Percentiles rank a stretch among this genome's conserved stretches.
These are phyloP conservation scores for Cryptosporidium canis DNA, from an alignment of 169 alveolate species.

Conservation along the genomic window DNA sequence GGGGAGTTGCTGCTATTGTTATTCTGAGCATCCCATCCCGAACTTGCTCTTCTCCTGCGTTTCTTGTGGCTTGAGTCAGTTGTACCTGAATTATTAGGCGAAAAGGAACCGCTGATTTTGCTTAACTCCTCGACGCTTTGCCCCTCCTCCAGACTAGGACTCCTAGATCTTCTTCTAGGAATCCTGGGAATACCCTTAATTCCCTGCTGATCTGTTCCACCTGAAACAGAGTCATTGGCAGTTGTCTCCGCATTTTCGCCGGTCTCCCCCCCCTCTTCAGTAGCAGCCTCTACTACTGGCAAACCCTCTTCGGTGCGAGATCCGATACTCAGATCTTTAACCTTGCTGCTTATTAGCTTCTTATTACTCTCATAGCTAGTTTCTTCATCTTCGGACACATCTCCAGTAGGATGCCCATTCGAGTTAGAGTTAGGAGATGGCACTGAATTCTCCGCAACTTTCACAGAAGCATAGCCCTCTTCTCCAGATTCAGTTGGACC, in stretches of 20 bases:
- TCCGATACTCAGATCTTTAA: slow-evolving; percentile 23
- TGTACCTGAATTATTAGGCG: slow-evolving; percentile 35
- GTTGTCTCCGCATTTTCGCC: slow-evolving; percentile 6
- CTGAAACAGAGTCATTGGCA: neutral
- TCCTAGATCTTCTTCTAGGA: slow-evolving; percentile 72
- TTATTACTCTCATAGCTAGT: slow-evolving; percentile 5
- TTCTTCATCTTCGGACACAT: slow-evolving; percentile 3
- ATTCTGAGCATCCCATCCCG: slow-evolving; percentile 72
- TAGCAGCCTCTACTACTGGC: neutral
- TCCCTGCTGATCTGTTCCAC: slow-evolving; percentile 1
- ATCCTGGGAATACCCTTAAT: slow-evolving; percentile 41
- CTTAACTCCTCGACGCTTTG: slow-evolving; percentile 49
- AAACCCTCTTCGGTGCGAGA: slow-evolving; percentile 30
- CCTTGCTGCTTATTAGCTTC: slow-evolving; percentile 25
- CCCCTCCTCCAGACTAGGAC: slow-evolving; percentile 66
- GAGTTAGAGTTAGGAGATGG: neutral
- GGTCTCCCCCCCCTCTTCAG: slow-evolving; percentile 59
- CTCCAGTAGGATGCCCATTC: slow-evolving; percentile 5
- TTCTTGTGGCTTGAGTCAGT: slow-evolving; percentile 52
- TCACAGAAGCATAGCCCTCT: neutral
- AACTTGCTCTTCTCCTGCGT: slow-evolving; percentile 40
- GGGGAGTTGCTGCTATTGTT: slow-evolving; percentile 40
- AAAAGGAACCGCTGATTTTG: slow-evolving; percentile 39
- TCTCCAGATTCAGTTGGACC: slow-evolving; percentile 18
- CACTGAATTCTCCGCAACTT: neutral